A percentile compares a stretch with the other conserved stretches of the same genome.
These are phyloP conservation scores for Rhynchosporium graminicola DNA, from an alignment of 2,329 filamentous ascomycete species.

Conservation along the genomic window DNA sequence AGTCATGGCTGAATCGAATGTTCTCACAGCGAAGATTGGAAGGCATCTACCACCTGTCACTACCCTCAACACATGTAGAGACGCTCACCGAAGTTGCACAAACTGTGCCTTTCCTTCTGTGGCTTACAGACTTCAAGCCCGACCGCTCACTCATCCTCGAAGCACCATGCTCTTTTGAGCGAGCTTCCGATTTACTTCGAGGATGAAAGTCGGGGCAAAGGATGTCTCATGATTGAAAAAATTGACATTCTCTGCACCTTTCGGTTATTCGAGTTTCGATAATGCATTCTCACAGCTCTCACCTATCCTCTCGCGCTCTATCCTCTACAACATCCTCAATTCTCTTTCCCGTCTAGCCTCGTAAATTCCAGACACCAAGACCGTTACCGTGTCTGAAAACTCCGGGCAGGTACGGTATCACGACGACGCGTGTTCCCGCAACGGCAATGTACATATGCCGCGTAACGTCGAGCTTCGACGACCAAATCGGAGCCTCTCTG, in stretches of 20 bases:
- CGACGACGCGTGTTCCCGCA: background rate
- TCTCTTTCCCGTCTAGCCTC: background rate
- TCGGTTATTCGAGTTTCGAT: background rate
- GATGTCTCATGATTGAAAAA: no score
- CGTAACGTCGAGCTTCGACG: background rate
- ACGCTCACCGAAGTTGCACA: background rate
- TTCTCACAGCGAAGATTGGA: background rate
- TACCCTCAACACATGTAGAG: background rate
- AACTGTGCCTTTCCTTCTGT: background rate
- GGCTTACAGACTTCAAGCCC: background rate
- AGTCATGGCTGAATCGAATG: no score
- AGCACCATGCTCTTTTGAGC: background rate
- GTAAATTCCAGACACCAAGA: background rate
- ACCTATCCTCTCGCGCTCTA: background rate
- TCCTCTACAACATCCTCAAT: background rate
- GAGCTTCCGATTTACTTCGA: no score
- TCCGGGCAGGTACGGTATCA: background rate
- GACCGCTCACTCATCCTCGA: background rate
- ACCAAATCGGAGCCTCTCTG: background rate
- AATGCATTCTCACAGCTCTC: no score
- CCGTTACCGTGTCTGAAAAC: background rate
- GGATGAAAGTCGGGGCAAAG: no score
- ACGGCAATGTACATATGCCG: slow-evolving; percentile 1
- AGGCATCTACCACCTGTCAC: background rate
- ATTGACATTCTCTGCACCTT: background rate